Conservation (phyloP, 1,284 basidiomycete species). For the Trichosporon inkin region DNA sequence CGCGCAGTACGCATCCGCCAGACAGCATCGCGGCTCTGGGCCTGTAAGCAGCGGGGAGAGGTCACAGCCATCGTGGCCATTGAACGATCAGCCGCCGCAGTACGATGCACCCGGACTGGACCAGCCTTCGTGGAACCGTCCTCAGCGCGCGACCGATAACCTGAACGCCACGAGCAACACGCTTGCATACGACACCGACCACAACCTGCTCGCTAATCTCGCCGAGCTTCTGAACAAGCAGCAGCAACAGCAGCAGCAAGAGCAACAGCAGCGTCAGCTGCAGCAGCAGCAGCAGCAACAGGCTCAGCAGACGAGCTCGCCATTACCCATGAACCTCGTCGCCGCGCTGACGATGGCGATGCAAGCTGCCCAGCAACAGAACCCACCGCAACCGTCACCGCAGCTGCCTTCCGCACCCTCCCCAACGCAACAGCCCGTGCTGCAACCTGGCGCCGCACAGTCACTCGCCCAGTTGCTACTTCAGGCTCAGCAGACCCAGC, state of each 20-base stretch:
- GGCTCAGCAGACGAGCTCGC: constrained; percentile 7
- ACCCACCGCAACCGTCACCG: neutral
- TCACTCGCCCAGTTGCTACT: constrained; percentile 14
- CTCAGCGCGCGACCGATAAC: neutral
- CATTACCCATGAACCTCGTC: constrained; percentile 1
- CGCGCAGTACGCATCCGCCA: constrained; percentile 17
- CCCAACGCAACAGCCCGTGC: constrained; percentile 2
- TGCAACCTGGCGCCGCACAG: constrained; percentile 1
- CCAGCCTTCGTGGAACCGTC: neutral
- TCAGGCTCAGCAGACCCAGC: constrained; percentile 15
- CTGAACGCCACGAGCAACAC: neutral
- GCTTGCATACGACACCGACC: constrained; percentile 9
- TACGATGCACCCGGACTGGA: neutral
- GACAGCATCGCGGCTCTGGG: constrained; percentile 1
- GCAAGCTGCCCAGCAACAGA: neutral
- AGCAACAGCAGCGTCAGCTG: constrained; percentile 9
- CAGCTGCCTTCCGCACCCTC: neutral
- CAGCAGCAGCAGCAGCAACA: constrained; percentile 10
- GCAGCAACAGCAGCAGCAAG: constrained; percentile 13
- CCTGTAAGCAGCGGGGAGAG: neutral
- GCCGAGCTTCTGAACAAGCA: constrained; percentile 17
- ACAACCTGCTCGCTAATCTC: constrained; percentile 15
- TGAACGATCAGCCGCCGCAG: constrained; percentile 5
- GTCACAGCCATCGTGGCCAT: neutral
- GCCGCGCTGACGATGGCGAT: constrained; percentile 1